Conservation (phyloP, 148 eudicot species). For the Silene conica region DNA sequence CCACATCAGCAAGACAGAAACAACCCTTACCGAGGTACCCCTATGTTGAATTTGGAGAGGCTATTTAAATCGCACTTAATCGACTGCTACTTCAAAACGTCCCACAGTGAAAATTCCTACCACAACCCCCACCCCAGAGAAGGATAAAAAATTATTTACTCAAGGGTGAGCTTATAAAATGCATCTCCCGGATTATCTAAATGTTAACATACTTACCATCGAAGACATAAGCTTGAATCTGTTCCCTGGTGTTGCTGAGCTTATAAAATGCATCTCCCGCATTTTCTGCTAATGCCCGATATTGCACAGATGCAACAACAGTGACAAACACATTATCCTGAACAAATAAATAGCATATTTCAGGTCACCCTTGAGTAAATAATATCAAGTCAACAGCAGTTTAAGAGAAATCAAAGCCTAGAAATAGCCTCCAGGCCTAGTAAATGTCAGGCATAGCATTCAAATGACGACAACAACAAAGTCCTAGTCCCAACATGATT, state of each 20-base stretch:
- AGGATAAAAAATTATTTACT: too few species aligned
- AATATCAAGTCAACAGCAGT: constrained; percentile 7
- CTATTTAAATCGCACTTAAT: not conserved
- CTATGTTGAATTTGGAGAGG: not conserved
- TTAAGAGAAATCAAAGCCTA: not conserved
- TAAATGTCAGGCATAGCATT: not conserved
- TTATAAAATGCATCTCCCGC: constrained; percentile 64
- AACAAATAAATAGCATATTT: constrained; percentile 13
- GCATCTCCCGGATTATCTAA: too few species aligned
- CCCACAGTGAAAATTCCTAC: not conserved
- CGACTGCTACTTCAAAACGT: not conserved
- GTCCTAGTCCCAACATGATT: too few species aligned
- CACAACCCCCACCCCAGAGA: not conserved
- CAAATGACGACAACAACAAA: constrained; percentile 1
- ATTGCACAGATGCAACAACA: constrained; percentile 68
- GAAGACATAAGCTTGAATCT: constrained; percentile 71
- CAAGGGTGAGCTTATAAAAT: too few species aligned
- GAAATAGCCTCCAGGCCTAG: not conserved
- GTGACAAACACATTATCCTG: constrained; percentile 73
- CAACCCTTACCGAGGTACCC: too few species aligned
- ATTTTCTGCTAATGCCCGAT: constrained; percentile 54
- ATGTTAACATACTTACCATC: constrained; percentile 39
- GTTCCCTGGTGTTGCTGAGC: constrained; percentile 58
- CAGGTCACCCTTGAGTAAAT: not conserved
- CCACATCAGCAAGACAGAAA: not conserved